Conservation (phyloP, 495 filamentous ascomycete species). For the Aspergillus campestris region DNA sequence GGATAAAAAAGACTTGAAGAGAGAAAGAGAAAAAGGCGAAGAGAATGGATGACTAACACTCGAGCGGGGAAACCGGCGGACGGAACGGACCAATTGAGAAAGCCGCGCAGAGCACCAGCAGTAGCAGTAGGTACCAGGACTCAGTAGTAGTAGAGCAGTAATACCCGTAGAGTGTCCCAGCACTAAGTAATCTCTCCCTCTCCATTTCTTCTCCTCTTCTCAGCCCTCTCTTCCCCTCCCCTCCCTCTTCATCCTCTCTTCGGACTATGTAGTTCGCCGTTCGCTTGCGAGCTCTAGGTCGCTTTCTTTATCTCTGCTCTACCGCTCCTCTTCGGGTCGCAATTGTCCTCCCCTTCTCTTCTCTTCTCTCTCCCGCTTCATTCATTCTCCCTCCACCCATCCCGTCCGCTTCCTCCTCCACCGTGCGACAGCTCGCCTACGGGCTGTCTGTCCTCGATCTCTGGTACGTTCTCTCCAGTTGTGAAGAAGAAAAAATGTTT, state of each 20-base stretch:
- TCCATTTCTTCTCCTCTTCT: constrained; percentile 17
- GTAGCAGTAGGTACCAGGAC: too few relatives aligned
- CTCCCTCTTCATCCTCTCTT: constrained; percentile 20
- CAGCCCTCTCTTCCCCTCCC: constrained; percentile 24
- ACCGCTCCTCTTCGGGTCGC: constrained; percentile 16
- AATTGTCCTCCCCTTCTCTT: constrained; percentile 21
- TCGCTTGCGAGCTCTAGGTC: constrained; percentile 30
- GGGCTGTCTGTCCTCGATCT: constrained; percentile 8
- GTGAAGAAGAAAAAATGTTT: too few relatives aligned
- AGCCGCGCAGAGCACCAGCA: too few relatives aligned
- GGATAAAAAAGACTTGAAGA: too few relatives aligned
- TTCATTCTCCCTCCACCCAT: constrained; percentile 2
- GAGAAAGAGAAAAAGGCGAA: too few relatives aligned
- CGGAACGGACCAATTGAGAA: too few relatives aligned
- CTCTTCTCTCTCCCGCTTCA: constrained; percentile 19
- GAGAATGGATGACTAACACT: too few relatives aligned
- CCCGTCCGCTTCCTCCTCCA: constrained; percentile 13
- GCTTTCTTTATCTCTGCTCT: constrained; percentile 13
- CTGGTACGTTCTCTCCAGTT: background rate
- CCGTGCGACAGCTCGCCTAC: constrained; percentile 23
- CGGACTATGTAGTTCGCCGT: constrained; percentile 42
- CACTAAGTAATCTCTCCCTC: constrained; percentile 30
- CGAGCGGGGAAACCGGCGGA: too few relatives aligned
- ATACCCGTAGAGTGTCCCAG: too few relatives aligned
- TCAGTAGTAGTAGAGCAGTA: too few relatives aligned